phyloP scores from a whole-genome alignment of 2,329 filamentous ascomycete species.

The Cladobotryum protrusum region DNA sequence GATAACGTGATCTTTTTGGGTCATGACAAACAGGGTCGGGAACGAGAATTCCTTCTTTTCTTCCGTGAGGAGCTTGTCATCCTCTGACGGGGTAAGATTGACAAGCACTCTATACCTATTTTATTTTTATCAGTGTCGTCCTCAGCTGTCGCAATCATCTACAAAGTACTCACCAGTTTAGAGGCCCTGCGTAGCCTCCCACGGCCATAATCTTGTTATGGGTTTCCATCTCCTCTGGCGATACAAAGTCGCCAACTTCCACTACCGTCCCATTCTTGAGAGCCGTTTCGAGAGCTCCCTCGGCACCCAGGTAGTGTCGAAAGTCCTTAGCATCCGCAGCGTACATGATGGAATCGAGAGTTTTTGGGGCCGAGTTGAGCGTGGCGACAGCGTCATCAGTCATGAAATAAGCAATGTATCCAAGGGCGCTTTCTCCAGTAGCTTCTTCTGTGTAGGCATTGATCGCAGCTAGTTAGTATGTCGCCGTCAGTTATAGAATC shows the following conservation, averaged over 20 bases:
- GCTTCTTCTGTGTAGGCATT: neutral
- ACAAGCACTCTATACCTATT: neutral
- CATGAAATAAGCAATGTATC: neutral
- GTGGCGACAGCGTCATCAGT: neutral
- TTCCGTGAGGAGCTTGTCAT: neutral
- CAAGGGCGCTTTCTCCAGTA: neutral
- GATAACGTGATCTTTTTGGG: neutral
- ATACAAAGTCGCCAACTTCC: neutral
- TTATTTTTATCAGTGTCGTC: neutral
- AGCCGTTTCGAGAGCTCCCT: neutral
- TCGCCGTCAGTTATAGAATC: neutral
- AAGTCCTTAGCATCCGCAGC: neutral
- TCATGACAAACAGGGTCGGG: neutral
- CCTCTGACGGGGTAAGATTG: neutral
- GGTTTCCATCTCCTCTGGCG: neutral
- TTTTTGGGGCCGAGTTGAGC: neutral
- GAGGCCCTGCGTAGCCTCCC: neutral
- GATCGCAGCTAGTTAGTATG: neutral
- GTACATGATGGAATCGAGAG: neutral
- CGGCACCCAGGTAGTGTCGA: neutral
- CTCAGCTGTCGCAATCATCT: neutral
- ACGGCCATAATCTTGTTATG: neutral
- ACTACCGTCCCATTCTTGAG: neutral
- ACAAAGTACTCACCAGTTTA: neutral
- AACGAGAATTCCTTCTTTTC: neutral